These are phyloP conservation scores for Henckelia pumila DNA, from an alignment of 257 asterid species.

Conservation along the genomic window DNA sequence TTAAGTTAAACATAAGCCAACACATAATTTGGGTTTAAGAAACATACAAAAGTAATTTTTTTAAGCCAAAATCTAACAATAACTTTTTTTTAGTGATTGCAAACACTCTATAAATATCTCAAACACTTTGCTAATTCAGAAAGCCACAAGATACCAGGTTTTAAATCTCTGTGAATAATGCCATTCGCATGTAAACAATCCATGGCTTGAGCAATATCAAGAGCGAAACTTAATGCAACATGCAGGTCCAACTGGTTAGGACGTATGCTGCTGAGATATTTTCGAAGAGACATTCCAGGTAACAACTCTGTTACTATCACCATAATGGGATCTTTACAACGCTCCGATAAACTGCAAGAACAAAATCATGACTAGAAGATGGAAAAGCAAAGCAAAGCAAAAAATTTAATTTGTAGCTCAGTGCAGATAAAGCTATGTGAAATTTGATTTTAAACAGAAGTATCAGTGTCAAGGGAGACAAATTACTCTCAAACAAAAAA, in stretches of 20 bases:
- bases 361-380: not conserved
- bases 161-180: constrained; percentile 90
- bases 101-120: no score
- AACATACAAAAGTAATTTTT: no score
- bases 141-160: constrained; percentile 69
- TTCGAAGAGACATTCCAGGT: constrained; percentile 95
- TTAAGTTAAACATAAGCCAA: no score
- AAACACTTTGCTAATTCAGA: constrained; percentile 16
- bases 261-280: constrained; percentile 72
- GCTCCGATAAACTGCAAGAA: constrained; percentile 91
- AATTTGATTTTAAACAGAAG: not conserved
- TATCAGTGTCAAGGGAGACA: not conserved
- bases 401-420: constrained; percentile 3
- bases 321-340: constrained; percentile 96
- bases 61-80: no score
- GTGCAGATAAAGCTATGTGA: not conserved
- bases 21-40: no score
- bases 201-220: constrained; percentile 91
- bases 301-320: constrained; percentile 91
- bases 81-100: no score
- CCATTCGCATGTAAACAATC: constrained; percentile 95
- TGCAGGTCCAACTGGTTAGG: constrained; percentile 77
- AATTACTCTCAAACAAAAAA: not conserved
- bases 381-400: not conserved
- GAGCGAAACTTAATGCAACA: constrained; percentile 72